Percentiles rank a stretch among this genome's conserved stretches.
These are phyloP conservation scores for Pleurotus citrinopileatus DNA, from an alignment of 768 basidiomycete genomes.

Conservation along the genomic window DNA sequence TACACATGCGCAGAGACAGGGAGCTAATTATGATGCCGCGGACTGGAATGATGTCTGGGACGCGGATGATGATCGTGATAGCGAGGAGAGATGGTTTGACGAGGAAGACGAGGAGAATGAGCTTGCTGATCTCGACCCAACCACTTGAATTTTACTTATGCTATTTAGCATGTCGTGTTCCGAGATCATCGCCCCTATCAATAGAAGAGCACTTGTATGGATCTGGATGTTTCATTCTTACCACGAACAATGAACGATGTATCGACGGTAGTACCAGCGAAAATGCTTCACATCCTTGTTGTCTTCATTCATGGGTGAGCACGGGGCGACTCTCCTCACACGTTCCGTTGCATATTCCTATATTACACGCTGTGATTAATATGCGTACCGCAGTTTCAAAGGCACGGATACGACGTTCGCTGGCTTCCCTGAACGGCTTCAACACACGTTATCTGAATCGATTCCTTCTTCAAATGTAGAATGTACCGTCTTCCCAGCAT, in stretches of 20 bases:
- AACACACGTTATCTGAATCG: slow-evolving; percentile 71
- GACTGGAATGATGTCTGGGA: slow-evolving; percentile 8
- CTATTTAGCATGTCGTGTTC: no score
- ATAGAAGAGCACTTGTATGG: not conserved
- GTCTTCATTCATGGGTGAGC: slow-evolving; percentile 74
- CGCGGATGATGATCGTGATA: not conserved
- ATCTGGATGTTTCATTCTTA: not conserved
- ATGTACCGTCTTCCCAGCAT: slow-evolving; percentile 82
- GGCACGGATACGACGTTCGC: slow-evolving; percentile 67
- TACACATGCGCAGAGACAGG: not conserved
- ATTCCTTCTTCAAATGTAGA: slow-evolving; percentile 58
- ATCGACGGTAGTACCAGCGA: slow-evolving; percentile 17
- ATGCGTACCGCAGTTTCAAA: slow-evolving; percentile 64
- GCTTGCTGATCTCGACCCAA: no score
- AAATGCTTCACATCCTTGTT: slow-evolving; percentile 52
- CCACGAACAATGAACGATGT: not conserved
- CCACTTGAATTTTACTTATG: no score
- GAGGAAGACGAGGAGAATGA: not conserved
- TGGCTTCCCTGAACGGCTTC: slow-evolving; percentile 75
- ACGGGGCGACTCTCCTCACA: no score
- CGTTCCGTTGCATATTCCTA: no score
- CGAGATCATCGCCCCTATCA: no score
- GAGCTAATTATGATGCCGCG: slow-evolving; percentile 4
- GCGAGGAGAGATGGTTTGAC: slow-evolving; percentile 4
- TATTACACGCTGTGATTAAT: no score